A percentile compares a stretch with the other conserved stretches of the same genome.
phyloP scores from a whole-genome alignment of 2,329 filamentous ascomycete genomes.

The Monosporascus cannonballus region DNA sequence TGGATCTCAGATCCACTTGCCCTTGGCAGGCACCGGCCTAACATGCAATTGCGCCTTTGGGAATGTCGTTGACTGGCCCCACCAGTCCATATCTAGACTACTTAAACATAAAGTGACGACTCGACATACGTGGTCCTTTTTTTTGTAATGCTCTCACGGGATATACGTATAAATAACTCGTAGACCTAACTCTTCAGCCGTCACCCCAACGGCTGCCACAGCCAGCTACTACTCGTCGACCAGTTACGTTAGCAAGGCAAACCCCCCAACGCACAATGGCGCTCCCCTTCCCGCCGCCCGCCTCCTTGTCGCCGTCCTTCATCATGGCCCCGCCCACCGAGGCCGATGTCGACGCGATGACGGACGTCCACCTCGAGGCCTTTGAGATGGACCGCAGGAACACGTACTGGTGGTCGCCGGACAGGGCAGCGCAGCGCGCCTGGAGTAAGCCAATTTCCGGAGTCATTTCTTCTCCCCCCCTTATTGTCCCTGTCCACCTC shows the following conservation, averaged over 20 bases:
- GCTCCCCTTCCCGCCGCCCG: slow-evolving; percentile 19
- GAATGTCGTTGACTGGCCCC: too few relatives aligned
- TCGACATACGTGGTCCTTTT: too few relatives aligned
- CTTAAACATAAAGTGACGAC: too few relatives aligned
- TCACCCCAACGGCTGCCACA: too few relatives aligned
- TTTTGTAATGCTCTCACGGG: too few relatives aligned
- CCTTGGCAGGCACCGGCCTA: not conserved
- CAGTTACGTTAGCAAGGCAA: too few relatives aligned
- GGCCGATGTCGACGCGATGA: slow-evolving; percentile 23
- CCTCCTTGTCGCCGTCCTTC: slow-evolving; percentile 17
- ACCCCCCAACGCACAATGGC: slow-evolving; percentile 10
- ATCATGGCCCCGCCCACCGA: slow-evolving; percentile 17
- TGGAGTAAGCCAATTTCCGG: slow-evolving; percentile 14
- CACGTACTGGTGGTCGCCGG: slow-evolving; percentile 24
- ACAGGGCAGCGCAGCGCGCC: slow-evolving; percentile 13
- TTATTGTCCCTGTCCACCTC: too few relatives aligned
- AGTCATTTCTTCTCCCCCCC: too few relatives aligned
- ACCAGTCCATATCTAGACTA: too few relatives aligned
- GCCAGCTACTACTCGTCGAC: too few relatives aligned
- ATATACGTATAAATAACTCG: too few relatives aligned
- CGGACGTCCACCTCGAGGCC: slow-evolving; percentile 20
- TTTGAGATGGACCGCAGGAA: slow-evolving; percentile 18
- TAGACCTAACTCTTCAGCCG: too few relatives aligned
- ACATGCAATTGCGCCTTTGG: not conserved
- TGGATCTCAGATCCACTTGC: not conserved